Base-by-base conservation (phyloP, 139 green algal species). In the Klebsormidium nitens region DNA sequence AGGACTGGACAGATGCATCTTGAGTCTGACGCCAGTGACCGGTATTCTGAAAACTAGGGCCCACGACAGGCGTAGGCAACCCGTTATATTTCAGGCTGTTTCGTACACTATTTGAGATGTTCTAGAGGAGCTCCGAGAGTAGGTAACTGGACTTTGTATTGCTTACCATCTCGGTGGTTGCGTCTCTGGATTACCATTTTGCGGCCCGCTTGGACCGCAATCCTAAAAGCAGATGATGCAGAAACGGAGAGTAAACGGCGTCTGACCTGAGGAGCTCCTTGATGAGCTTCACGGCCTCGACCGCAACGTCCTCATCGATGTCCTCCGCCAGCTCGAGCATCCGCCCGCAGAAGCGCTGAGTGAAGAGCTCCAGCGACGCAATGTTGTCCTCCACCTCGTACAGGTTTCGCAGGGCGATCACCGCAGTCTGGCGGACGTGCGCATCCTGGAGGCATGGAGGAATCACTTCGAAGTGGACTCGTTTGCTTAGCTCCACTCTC, bases 281-380 rank as follows among this genome's bases (percentile, higher is more conserved):
- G 35, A 76, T n/a, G 34, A 96, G 80, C 63, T 84, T 87, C 3
- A 83, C 75, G n/a, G 85, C 85, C 14, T 88, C 85, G 8, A 96
- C 92, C 1, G 29, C 64, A n/a, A 91, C 86, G 61, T 90, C 82
- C 2, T 36, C 32, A 29, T 84, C 76, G 19, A 87, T 58, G 38
- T 97, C 92, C 42, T 90, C 82, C 28, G 87, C 77, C 52, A 97
- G 78, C 79, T 97, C 88, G 29, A 66, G 68, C 59, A 97, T 88
- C 44, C 92, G 85, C 28, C 49, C 28, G 0, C 67, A 50, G 76
- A 97, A 97, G 68, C 91, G 83, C 2, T 74, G 60, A 3, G 82
- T 87, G 60, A 96, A 95, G 39, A 87, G 82, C 6, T 78, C 72
- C 64, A 96, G 72, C 0, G 69, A 59, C 14, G 79, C 57, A n/a